phyloP scores from a whole-genome alignment of 164 flowering plant genomes.

The Sextonia rubra region DNA sequence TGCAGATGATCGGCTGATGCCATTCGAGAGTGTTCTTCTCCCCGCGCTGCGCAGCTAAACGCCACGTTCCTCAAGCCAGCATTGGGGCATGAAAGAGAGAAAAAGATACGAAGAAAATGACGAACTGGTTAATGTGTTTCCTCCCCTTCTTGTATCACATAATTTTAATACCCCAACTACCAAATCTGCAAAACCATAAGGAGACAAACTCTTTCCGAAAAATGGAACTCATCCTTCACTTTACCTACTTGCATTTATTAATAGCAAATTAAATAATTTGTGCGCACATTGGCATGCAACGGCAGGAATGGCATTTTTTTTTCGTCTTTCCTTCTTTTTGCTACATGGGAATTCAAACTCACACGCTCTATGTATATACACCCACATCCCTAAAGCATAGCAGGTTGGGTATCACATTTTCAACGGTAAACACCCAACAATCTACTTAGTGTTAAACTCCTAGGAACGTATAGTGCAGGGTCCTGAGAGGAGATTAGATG shows the following conservation, averaged over 20 bases:
- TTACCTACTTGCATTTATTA: background rate
- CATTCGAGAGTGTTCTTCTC: background rate
- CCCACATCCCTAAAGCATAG: too few relatives aligned
- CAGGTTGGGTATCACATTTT: too few relatives aligned
- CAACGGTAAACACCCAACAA: too few relatives aligned
- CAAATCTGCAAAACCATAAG: background rate
- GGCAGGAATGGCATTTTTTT: too few relatives aligned
- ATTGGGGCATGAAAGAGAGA: background rate
- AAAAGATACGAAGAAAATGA: conserved; percentile 6
- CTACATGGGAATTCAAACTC: too few relatives aligned
- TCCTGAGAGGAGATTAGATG: too few relatives aligned
- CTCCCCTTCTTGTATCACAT: background rate
- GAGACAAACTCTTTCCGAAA: background rate
- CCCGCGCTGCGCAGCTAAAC: background rate
- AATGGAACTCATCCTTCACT: background rate
- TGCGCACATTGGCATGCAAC: background rate
- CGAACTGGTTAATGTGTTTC: conserved; percentile 21
- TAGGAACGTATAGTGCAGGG: too few relatives aligned
- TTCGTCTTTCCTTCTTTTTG: too few relatives aligned
- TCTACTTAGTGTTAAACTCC: too few relatives aligned
- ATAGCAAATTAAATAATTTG: background rate
- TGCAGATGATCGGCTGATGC: background rate
- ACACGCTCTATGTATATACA: too few relatives aligned
- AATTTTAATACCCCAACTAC: conserved; percentile 1
- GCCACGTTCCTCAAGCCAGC: background rate